Evolutionary conservation across 129 eudicot genomes (phyloP).

Genomic region (Lactuca sativa): DNA sequence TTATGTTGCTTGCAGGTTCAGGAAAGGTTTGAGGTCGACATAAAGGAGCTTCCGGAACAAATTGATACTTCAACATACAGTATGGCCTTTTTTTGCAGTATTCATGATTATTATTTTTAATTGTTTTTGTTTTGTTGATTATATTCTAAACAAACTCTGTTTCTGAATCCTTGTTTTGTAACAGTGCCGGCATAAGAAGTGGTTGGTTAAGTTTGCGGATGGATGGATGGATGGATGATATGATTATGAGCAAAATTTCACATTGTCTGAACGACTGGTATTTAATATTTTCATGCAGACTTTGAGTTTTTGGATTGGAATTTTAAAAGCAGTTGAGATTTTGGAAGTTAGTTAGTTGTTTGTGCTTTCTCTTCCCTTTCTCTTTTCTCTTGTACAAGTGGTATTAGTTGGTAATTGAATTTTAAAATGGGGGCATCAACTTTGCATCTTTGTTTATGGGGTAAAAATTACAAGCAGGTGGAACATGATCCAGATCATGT

Average conservation of each 20-base stretch:
- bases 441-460: too few relatives aligned
- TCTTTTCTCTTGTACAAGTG: too few relatives aligned
- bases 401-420: too few relatives aligned
- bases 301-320: constrained; percentile 8
- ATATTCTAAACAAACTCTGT: not conserved
- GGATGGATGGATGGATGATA: too few relatives aligned
- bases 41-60: constrained; percentile 90
- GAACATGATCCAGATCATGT: too few relatives aligned
- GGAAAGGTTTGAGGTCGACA: constrained; percentile 90
- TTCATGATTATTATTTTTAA: not conserved
- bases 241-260: not conserved
- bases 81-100: constrained; percentile 29
- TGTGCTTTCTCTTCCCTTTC: too few relatives aligned
- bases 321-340: not conserved
- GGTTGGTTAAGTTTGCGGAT: not conserved
- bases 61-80: constrained; percentile 88
- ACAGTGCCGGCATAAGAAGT: constrained; percentile 44
- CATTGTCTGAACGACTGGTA: not conserved
- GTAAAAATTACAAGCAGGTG: too few relatives aligned
- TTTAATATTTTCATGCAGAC: constrained; percentile 2
- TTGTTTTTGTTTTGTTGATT: not conserved
- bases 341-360: not conserved
- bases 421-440: too few relatives aligned
- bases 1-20: constrained; percentile 55
- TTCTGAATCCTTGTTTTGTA: constrained; percentile 19